Evolutionary conservation across 2,329 filamentous ascomycete genomes (phyloP).

Genomic region (Calonectria pteridis): DNA sequence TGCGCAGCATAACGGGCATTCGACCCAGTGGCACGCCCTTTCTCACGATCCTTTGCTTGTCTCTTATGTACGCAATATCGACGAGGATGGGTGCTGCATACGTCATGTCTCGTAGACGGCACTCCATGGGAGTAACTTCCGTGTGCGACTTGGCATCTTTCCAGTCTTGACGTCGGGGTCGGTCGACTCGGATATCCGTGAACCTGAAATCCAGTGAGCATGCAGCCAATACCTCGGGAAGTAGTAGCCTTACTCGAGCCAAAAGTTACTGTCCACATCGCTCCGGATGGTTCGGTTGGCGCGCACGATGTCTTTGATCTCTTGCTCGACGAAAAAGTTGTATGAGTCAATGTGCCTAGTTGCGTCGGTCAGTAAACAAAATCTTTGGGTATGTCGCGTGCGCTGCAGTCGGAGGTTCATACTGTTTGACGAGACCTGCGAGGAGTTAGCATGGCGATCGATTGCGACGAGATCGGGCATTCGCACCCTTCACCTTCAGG

Average conservation of each 20-base stretch:
- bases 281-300: conserved; percentile 90
- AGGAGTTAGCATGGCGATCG: conserved; percentile 39
- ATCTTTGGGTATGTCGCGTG: not conserved
- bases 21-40: conserved; percentile 86
- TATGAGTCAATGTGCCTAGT: conserved; percentile 91
- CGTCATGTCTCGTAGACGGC: conserved; percentile 95
- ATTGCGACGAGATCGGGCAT: conserved; percentile 9
- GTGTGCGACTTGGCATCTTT: conserved; percentile 77
- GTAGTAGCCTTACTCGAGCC: conserved; percentile 73
- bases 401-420: conserved; percentile 44
- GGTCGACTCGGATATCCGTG: conserved; percentile 88
- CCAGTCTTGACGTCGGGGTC: conserved; percentile 82
- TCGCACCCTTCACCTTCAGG: conserved; percentile 88
- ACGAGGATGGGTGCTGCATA: conserved; percentile 95
- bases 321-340: conserved; percentile 97
- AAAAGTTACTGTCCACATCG: conserved; percentile 93
- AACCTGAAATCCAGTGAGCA: conserved; percentile 61
- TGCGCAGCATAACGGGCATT: conserved; percentile 97
- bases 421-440: conserved; percentile 86
- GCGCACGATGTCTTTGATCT: conserved; percentile 96
- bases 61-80: conserved; percentile 90
- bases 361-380: conserved; percentile 27
- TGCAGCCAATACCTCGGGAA: not conserved
- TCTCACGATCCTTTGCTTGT: conserved; percentile 79
- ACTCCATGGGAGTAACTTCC: conserved; percentile 94